Evolutionary conservation across 106 monocot genomes (phyloP).

Genomic region (Phalaenopsis aphrodite): DNA sequence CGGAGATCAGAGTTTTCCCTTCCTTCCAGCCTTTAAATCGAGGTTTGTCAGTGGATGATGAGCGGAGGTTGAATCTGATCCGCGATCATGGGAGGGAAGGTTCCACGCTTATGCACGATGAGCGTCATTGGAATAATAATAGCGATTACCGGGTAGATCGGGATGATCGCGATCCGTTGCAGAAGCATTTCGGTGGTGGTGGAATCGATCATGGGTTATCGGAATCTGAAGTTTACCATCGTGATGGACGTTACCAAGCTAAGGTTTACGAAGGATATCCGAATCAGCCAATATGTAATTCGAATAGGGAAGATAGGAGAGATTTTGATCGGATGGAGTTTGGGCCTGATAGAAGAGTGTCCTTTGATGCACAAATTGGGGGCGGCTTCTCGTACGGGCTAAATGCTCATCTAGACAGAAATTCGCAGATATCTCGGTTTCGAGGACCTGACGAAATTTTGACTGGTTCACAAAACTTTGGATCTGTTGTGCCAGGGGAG

Average conservation of each 20-base stretch:
- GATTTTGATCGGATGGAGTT: conserved; percentile 12
- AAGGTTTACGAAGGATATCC: neutral
- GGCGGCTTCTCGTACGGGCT: neutral
- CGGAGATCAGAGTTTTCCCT: conserved; percentile 5
- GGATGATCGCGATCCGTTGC: neutral
- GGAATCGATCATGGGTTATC: neutral
- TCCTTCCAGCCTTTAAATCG: conserved; percentile 6
- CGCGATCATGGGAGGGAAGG: conserved; percentile 49
- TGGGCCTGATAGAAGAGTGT: conserved; percentile 1
- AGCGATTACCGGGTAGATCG: conserved; percentile 1
- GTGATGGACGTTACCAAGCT: neutral
- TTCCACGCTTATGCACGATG: neutral
- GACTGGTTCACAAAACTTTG: conserved; percentile 4
- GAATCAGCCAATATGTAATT: neutral
- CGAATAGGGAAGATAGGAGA: conserved; percentile 2
- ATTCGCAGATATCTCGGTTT: neutral
- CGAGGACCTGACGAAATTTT: neutral
- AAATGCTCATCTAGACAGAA: conserved; percentile 1
- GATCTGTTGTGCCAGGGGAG: neutral
- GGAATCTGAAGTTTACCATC: neutral
- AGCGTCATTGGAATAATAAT: neutral
- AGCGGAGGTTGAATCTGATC: conserved; percentile 57
- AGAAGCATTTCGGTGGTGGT: neutral
- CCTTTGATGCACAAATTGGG: neutral
- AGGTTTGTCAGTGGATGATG: conserved; percentile 28